Evolutionary conservation across 768 basidiomycete species (phyloP).

Genomic region (Rhodotorula diobovata): DNA sequence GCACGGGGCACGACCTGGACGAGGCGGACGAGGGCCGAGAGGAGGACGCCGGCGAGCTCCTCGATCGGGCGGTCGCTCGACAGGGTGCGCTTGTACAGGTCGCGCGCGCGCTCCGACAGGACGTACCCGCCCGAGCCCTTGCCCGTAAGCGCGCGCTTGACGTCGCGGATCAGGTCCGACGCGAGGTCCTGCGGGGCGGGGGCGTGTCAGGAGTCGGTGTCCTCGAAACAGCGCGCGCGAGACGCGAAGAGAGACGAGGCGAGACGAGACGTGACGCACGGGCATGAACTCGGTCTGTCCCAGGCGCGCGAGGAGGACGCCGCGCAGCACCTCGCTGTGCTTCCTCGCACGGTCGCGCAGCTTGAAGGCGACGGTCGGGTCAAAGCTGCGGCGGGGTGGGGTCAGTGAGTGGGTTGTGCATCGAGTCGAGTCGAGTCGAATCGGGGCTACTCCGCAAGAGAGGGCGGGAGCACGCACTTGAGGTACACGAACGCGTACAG

Average conservation of each 20-base stretch:
- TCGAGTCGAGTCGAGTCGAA: too few relatives aligned
- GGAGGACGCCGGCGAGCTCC: neutral
- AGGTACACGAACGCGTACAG: conserved; percentile 19
- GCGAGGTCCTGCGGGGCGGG: neutral
- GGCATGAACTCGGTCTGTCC: neutral
- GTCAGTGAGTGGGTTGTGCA: too few relatives aligned
- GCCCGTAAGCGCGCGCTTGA: neutral
- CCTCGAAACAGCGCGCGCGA: too few relatives aligned
- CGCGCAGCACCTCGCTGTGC: neutral
- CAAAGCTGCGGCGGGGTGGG: conserved; percentile 5
- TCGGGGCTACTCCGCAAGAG: neutral
- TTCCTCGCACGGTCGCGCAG: conserved; percentile 18
- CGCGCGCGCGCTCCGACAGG: neutral
- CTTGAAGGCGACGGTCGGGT: conserved; percentile 17
- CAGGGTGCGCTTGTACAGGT: neutral
- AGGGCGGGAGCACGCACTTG: conserved; percentile 2
- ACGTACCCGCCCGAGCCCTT: neutral
- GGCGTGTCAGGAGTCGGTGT: too few relatives aligned
- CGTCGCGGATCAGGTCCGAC: neutral
- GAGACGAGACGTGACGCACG: neutral
- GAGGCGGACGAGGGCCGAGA: neutral
- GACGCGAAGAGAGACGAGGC: neutral
- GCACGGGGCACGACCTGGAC: neutral
- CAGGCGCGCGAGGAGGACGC: conserved; percentile 11
- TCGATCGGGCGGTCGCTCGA: neutral